Evolutionary conservation across 768 basidiomycete genomes (phyloP), one percentile per base, ranked within the genome.

Genomic region (Podaxis carcinomalis): DNA sequence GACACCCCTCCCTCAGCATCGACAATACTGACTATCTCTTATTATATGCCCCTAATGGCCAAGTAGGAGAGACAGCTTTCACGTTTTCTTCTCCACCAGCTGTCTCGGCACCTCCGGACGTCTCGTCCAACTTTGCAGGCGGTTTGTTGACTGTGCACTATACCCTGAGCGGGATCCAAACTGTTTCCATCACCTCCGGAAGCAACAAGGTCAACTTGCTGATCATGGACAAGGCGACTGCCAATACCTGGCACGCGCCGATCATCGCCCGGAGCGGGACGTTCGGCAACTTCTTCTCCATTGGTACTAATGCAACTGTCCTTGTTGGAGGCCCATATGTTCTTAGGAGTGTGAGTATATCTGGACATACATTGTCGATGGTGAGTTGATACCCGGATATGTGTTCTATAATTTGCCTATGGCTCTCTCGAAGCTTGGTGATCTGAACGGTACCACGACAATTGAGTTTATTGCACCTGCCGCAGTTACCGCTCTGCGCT

Each of bases 221-320:
- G 14, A 90, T 78, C 66, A 82, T 84, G 13, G 90, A 93, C 67
- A 79, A 84, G 0, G 73, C 68, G 16, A 88, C 87, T 0, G 86
- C 87, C 2, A 81, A 79, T 35, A 87, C 86, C 0, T 91, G 92
- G 76, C 93, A 88, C 84, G 78, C 87, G 5, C 92, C 92, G 0
- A 78, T 82, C 23, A 77, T 93, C 50, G 72, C 85, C 4, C 64
- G 70, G 6, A 71, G 68, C 2, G 73, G 78, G 27, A 74, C 79
- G 13, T 78, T 87, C 58, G 74, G 75, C 44, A 84, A 82, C 65
- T 93, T 78, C 77, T 93, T 87, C 86, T 79, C 83, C 55, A 74
- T 90, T 52, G 91, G 91, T 25, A 86, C 88, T 25, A 92, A 92
- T 66, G 68, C 78, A 2, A 83, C 87, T 10, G 77, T 89, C 23